These are phyloP conservation scores for Diplodia sapinea DNA, from an alignment of 2,329 filamentous ascomycete genomes.

Conservation along the genomic window DNA sequence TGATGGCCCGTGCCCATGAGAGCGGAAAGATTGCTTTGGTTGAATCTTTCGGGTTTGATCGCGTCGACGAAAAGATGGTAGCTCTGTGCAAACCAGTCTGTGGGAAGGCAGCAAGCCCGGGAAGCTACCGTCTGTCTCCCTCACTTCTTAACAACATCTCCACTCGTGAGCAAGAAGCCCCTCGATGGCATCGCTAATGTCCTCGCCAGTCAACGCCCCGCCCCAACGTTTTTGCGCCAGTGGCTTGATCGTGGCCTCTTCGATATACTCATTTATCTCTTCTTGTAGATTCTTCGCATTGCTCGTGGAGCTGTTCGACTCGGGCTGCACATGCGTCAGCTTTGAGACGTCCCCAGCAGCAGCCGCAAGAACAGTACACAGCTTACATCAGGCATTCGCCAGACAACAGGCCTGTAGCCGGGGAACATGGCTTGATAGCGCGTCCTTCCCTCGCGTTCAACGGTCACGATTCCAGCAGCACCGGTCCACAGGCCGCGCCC, in stretches of 20 bases:
- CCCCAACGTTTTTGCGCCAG: neutral
- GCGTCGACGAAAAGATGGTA: too few relatives aligned
- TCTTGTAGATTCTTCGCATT: neutral
- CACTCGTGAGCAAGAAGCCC: neutral
- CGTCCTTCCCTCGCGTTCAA: neutral
- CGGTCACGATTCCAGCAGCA: neutral
- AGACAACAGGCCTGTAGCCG: neutral
- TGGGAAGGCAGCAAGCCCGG: too few relatives aligned
- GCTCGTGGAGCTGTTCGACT: neutral
- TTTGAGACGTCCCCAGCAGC: neutral
- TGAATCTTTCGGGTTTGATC: neutral
- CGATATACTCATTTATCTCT: slow-evolving; percentile 11
- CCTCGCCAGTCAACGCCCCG: neutral
- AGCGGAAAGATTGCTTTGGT: neutral
- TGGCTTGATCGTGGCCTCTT: neutral
- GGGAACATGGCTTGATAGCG: slow-evolving; percentile 4
- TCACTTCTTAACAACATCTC: neutral
- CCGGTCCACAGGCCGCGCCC: neutral
- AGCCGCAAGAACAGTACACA: too few relatives aligned
- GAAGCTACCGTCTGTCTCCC: neutral
- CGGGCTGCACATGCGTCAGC: neutral
- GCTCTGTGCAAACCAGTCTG: too few relatives aligned
- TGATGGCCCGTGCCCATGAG: neutral
- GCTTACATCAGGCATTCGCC: neutral
- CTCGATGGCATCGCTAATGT: neutral